Conservation (phyloP, 257 asterid species). For the Plectranthus barbatus region DNA sequence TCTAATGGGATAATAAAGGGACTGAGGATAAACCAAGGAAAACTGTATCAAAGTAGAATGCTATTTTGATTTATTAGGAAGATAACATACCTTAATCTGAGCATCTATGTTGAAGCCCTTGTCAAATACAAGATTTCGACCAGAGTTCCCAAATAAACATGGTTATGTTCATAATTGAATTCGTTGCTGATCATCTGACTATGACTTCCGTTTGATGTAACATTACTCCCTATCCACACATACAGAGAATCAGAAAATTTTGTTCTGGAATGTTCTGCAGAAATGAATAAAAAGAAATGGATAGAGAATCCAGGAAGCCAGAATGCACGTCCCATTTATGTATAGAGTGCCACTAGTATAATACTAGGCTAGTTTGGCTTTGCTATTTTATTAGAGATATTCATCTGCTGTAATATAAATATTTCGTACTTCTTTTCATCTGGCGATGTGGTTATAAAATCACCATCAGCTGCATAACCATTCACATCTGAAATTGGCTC, state of each 20-base stretch:
- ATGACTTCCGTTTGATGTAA: conserved; percentile 18
- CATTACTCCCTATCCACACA: conserved; percentile 39
- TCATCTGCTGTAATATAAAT: conserved; percentile 10
- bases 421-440: conserved; percentile 23
- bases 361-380: conserved; percentile 17
- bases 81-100: conserved; percentile 26
- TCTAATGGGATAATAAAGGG: background rate
- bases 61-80: background rate
- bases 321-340: conserved; percentile 19
- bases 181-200: conserved; percentile 19
- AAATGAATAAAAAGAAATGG: conserved; percentile 25
- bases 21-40: background rate
- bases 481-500: conserved; percentile 33
- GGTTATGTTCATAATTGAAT: conserved; percentile 18
- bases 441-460: conserved; percentile 15
- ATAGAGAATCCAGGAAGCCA: conserved; percentile 29
- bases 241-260: conserved; percentile 24
- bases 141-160: conserved; percentile 26
- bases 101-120: conserved; percentile 36
- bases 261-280: conserved; percentile 9
- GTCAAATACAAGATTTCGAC: conserved; percentile 31
- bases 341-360: conserved; percentile 38
- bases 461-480: conserved; percentile 14
- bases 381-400: conserved; percentile 9
- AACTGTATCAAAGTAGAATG: background rate